phyloP scores from a whole-genome alignment of 1,284 basidiomycete species.

The Naganishia sp. region DNA sequence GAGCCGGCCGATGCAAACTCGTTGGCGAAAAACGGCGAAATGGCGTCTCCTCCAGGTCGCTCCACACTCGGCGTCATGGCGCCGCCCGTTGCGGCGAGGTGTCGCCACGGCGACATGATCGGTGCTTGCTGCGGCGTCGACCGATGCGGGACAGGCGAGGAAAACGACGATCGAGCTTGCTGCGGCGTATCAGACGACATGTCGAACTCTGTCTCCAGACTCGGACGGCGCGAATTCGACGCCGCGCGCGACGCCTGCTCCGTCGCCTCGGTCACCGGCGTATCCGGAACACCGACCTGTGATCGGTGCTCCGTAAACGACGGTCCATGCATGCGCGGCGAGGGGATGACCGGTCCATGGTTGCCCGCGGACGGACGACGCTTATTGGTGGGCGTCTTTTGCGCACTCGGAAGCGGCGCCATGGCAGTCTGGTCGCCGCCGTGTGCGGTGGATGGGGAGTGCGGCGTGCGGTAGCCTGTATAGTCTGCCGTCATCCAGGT shows the following conservation, averaged over 20 bases:
- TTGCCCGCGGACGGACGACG: not conserved
- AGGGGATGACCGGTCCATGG: conserved; percentile 2
- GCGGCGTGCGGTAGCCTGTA: not conserved
- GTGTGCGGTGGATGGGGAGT: not conserved
- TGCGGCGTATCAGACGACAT: no score
- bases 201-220: not conserved
- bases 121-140: not conserved
- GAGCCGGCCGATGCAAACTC: not conserved
- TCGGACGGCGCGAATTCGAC: not conserved
- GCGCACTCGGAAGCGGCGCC: conserved; percentile 18
- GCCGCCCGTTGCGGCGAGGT: conserved; percentile 50
- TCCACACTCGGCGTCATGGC: conserved; percentile 52
- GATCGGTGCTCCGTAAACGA: conserved; percentile 25
- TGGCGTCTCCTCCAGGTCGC: conserved; percentile 27
- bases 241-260: not conserved
- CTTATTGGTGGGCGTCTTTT: conserved; percentile 22
- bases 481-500: not conserved
- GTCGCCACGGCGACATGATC: conserved; percentile 48
- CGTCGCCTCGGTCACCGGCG: conserved; percentile 13
- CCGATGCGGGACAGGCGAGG: not conserved
- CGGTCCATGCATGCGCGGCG: conserved; percentile 1
- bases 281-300: conserved; percentile 12
- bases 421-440: not conserved
- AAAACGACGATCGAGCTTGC: not conserved
- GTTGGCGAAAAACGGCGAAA: conserved; percentile 33